These are phyloP conservation scores for Phytophthora nicotianae DNA, from an alignment of 352 stramenopile species.

Conservation along the genomic window DNA sequence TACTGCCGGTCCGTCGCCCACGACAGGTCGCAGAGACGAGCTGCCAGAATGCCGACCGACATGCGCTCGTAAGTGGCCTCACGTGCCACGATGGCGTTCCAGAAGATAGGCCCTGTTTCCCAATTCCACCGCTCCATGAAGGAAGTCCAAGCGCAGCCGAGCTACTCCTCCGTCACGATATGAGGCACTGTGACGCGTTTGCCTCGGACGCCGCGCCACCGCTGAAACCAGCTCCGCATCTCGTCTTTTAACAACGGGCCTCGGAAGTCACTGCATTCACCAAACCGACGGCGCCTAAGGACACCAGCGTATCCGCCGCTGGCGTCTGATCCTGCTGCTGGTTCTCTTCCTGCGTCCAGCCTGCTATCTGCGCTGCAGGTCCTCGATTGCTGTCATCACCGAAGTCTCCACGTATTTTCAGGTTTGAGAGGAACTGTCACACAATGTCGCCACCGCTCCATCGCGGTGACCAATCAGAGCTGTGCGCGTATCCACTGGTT, in stretches of 20 bases:
- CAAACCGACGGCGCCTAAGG: no score
- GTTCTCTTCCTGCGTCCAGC: no score
- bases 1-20: background rate
- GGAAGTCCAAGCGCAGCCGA: background rate
- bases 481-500: background rate
- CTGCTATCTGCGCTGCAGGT: no score
- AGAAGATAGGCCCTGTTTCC: background rate
- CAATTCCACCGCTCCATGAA: constrained; percentile 4
- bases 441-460: background rate
- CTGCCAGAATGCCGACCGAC: background rate
- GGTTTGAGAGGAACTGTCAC: constrained; percentile 1
- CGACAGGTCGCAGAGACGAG: background rate
- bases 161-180: background rate
- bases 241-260: background rate
- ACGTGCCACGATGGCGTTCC: background rate
- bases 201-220: background rate
- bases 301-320: background rate
- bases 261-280: background rate
- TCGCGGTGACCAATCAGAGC: background rate
- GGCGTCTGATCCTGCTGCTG: no score
- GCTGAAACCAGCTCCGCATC: background rate
- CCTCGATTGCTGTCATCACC: background rate
- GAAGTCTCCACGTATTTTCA: background rate
- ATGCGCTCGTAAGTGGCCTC: background rate
- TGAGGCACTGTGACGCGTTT: background rate